Evolutionary conservation across 306 rosid species (phyloP).

Genomic region (Psophocarpus tetragonolobus): DNA sequence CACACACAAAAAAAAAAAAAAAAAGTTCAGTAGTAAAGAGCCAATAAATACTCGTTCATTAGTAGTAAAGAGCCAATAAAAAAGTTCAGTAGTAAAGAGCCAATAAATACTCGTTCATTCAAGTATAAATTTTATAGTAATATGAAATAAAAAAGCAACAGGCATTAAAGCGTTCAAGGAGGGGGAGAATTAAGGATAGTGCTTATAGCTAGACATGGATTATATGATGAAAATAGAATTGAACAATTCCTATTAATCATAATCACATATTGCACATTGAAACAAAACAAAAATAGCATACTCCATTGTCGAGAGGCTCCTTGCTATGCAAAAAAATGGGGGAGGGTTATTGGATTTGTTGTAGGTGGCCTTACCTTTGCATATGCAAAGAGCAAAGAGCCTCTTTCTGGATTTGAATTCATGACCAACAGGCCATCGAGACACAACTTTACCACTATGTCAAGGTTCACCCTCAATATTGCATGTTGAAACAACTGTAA

Average conservation of each 20-base stretch:
- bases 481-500: conserved; percentile 15
- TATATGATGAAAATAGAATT: neutral
- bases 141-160: neutral
- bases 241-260: neutral
- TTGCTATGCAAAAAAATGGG: too few relatives aligned
- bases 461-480: too few relatives aligned
- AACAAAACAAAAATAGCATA: too few relatives aligned
- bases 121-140: neutral
- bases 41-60: neutral
- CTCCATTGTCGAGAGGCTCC: too few relatives aligned
- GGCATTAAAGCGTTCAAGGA: neutral
- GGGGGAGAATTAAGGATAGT: neutral
- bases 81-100: neutral
- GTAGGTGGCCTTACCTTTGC: too few relatives aligned
- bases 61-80: neutral
- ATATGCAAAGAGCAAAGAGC: too few relatives aligned
- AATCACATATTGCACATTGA: neutral
- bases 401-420: too few relatives aligned
- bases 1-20: neutral
- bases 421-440: too few relatives aligned
- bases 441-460: too few relatives aligned
- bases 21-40: neutral
- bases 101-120: neutral
- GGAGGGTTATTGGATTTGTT: too few relatives aligned
- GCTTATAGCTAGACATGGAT: neutral